Conservation (phyloP, 345 rosid species). For the Sonneratia caseolaris region DNA sequence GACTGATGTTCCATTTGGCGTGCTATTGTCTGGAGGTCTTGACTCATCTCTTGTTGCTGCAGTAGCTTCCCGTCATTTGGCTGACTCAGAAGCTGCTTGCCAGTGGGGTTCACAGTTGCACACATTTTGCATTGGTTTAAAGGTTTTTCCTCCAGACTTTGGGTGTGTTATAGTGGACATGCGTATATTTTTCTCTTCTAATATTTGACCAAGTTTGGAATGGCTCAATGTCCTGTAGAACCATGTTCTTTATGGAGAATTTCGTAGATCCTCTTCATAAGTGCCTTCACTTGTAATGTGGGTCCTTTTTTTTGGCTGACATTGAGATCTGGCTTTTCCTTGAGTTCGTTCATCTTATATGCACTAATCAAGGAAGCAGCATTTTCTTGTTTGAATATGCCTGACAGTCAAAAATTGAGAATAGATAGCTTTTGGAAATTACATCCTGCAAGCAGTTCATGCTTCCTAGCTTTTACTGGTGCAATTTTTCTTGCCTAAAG, state of each 20-base stretch:
- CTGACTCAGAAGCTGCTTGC: constrained; percentile 63
- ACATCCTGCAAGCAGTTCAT: background rate
- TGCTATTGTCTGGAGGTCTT: constrained; percentile 87
- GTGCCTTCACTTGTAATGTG: background rate
- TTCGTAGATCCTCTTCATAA: background rate
- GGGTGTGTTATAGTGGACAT: no score
- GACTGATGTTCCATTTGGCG: constrained; percentile 98
- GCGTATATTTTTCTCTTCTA: background rate
- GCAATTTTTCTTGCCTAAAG: background rate
- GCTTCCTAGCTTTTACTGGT: background rate
- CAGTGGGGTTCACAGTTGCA: constrained; percentile 93
- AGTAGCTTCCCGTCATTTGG: constrained; percentile 74
- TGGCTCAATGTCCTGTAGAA: background rate
- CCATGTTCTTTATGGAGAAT: background rate
- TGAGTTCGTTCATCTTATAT: background rate
- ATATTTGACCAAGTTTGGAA: background rate
- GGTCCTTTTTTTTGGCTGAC: background rate
- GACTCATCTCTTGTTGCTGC: constrained; percentile 95
- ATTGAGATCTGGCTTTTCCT: background rate
- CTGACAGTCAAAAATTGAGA: background rate
- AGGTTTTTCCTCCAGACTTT: constrained; percentile 32
- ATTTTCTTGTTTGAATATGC: background rate
- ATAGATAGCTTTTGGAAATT: background rate
- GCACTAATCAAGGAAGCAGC: background rate
- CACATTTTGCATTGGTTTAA: constrained; percentile 91